These are phyloP conservation scores for Datura wrightii DNA, from an alignment of 257 asterid genomes.

Conservation along the genomic window DNA sequence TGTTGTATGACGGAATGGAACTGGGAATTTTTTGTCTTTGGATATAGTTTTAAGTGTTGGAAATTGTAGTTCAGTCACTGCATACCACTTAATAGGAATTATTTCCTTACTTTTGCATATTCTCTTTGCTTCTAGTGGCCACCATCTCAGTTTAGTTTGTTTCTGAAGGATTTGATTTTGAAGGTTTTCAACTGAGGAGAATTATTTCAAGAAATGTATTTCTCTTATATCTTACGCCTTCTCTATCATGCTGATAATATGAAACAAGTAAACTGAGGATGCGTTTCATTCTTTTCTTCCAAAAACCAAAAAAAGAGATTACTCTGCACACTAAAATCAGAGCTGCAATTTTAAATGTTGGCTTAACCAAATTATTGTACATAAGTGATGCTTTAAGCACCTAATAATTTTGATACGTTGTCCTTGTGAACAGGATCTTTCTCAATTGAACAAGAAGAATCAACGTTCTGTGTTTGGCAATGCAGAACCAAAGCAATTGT, in stretches of 20 bases:
- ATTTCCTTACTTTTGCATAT: background rate
- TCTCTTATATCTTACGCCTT: background rate
- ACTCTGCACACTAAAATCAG: background rate
- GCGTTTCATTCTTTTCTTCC: background rate
- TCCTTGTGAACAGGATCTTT: slow-evolving; percentile 38
- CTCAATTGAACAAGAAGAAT: slow-evolving; percentile 51
- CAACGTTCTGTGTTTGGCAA: slow-evolving; percentile 51
- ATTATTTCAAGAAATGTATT: slow-evolving; percentile 5
- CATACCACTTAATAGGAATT: background rate
- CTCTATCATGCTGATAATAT: background rate
- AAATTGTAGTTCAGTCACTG: background rate
- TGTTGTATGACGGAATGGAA: background rate
- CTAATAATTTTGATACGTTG: slow-evolving; percentile 6
- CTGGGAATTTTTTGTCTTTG: background rate
- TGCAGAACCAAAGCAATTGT: slow-evolving; percentile 48
- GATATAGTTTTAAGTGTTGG: background rate
- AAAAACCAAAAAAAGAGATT: slow-evolving; percentile 9
- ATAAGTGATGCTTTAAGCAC: background rate
- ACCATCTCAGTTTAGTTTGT: slow-evolving; percentile 7
- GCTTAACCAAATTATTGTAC: background rate
- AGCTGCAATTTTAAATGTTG: background rate
- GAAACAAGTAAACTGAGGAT: slow-evolving; percentile 9
- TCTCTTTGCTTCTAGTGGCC: slow-evolving; percentile 25
- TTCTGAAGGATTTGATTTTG: slow-evolving; percentile 15
- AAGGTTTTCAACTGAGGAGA: slow-evolving; percentile 3